Evolutionary conservation across 2,329 filamentous ascomycete genomes (phyloP), one percentile per base, ranked within the genome.

Genomic region (Grosmannia clavigera): DNA sequence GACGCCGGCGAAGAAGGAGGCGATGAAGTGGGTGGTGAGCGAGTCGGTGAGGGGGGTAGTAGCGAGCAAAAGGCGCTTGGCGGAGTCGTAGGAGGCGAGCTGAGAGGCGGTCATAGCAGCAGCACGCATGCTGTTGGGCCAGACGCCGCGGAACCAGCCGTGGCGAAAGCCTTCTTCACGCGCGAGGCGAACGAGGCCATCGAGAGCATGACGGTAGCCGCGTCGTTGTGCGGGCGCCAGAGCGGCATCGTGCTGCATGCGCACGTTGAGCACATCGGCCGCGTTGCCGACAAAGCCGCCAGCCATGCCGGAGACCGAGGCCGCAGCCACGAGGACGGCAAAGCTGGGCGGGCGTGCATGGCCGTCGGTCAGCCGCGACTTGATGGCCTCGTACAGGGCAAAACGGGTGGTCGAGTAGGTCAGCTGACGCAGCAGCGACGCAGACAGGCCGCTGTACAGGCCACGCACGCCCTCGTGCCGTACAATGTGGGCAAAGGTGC

Each of bases 391-490:
- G 78, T 99, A 99, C 65, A 96, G 85, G 65, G 91, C 94, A 76
- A 99, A 99, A 56, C 94, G 90, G 46, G 91, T 94, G 57, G 94
- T 99, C 62, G 88, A 94, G 78, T 99, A 99, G 62, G 94, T 97
- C 66, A 92, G 81, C 76, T 97, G 94, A 65, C 94, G 92, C 61
- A 97, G 81, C 56, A 97, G 82, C 60, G 92, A 94, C 66, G 94
- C 94, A 2, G 92, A 95, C 61, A 97, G 84, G 75, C 94, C 94
- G 68, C 82, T 86, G 75, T 99, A 99, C 55, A 99, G 81, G 33
- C 91, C 92, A 35, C 79, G 73, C n/a, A 88, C 64, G 48, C 92
- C 91, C 74, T 94, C 82, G 67, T 81, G 79, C 67, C 84, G 85
- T 64, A 92, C 72, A 66, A 99, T 86, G 75, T 95, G 88, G 62